Evolutionary conservation across 1,284 basidiomycete species (phyloP), one percentile per base, ranked within the genome.

Genomic region (Cryptococcus hybrid): DNA sequence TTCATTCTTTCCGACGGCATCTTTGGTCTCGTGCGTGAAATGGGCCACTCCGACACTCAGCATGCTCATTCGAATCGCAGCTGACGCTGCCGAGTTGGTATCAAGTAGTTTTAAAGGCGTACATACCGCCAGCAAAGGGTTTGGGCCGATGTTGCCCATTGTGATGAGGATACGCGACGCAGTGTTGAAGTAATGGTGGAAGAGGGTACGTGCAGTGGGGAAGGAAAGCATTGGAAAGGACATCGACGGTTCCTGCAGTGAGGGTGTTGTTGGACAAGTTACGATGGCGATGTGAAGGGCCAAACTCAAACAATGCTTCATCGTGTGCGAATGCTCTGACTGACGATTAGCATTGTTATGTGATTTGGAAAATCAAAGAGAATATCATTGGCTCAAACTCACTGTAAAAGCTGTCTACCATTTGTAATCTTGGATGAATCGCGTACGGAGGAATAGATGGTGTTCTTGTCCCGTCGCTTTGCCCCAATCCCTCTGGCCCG

Each of bases 21-120:
- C 53, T 34, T 47, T 56, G 9, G 64, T 65, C 53, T 68, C 64
- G 49, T 69, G 61, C 7, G 59, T 58, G 40, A 69, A 64, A 53
- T 71, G 69, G 5, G 67, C 58, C 6, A 67, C 58, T 35, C 61
- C 64, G 9, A 58, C 65, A 44, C 64, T 68, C 0, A 73, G 58
- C 61, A 73, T 65, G 43, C 63, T 65, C 69, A 73, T 69, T 18
- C 71, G 56, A 8, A 73, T 63, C 7, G 71, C 69, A 0, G 71
- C 71, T 0, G 63, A 66, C 1, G 68, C 66, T 0, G 71, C 60
- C 24, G 63, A 63, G 40, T 58, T 60, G 0, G 68, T 71, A 52
- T 73, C 69, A 39, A 71, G 60, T n/a, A 73, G 50, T 11, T 58
- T 62, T 8, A 61, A 24, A 2, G 69, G 69, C 7, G 65, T 68